Conservation (phyloP, 2,329 filamentous ascomycete species). For the Xylaria sp. region DNA sequence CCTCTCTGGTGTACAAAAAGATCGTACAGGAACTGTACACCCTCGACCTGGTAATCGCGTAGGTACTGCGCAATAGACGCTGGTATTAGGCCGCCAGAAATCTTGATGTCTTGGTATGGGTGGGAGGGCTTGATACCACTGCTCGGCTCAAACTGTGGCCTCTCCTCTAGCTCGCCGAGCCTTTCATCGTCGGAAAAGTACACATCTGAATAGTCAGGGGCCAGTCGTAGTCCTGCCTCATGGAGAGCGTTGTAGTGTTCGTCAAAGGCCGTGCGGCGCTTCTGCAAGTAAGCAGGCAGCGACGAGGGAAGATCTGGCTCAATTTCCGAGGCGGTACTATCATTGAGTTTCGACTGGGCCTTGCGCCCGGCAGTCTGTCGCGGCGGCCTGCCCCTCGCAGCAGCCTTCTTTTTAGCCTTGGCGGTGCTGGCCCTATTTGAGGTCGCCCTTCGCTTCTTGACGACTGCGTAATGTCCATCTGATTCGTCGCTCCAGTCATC, state of each 20-base stretch:
- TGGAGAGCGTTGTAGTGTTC: conserved; percentile 67
- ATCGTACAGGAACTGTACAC: conserved; percentile 85
- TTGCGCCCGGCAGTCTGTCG: conserved; percentile 32
- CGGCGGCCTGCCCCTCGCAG: conserved; percentile 30
- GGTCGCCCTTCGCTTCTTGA: conserved; percentile 44
- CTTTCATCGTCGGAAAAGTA: conserved; percentile 78
- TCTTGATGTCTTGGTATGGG: conserved; percentile 78
- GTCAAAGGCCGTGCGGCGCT: conserved; percentile 77
- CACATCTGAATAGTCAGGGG: conserved; percentile 80
- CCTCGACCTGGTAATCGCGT: conserved; percentile 89
- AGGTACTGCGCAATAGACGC: conserved; percentile 91
- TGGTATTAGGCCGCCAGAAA: conserved; percentile 84
- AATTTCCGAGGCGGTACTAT: conserved; percentile 51
- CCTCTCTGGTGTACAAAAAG: conserved; percentile 92
- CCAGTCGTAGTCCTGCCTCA: conserved; percentile 76
- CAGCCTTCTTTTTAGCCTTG: conserved; percentile 41
- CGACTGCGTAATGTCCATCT: conserved; percentile 36
- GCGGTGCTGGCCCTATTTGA: conserved; percentile 28
- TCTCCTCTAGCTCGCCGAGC: conserved; percentile 71
- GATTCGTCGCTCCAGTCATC: conserved; percentile 48
- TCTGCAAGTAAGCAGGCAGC: conserved; percentile 78
- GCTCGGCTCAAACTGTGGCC: conserved; percentile 71
- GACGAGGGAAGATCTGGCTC: conserved; percentile 61
- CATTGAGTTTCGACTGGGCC: conserved; percentile 36
- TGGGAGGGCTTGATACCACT: conserved; percentile 72